phyloP scores from a whole-genome alignment of 2,329 filamentous ascomycete species.

The Colletotrichum cordylinicola region DNA sequence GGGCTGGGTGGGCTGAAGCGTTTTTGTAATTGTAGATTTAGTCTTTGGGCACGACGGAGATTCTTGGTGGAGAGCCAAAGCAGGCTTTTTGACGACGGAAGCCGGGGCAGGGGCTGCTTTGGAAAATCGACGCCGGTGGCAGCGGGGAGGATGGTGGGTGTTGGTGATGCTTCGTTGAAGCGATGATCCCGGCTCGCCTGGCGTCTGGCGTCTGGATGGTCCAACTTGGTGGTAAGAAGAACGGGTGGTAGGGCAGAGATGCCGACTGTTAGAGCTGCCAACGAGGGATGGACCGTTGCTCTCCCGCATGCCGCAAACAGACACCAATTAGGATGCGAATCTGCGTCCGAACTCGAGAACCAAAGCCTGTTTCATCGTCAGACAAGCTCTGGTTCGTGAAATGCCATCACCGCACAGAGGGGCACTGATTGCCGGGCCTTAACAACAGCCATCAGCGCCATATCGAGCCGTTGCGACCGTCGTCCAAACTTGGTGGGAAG shows the following conservation, averaged over 20 bases:
- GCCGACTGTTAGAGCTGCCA: slow-evolving; percentile 7
- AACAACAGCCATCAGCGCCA: slow-evolving; percentile 4
- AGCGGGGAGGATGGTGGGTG: slow-evolving; percentile 11
- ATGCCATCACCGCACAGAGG: not conserved
- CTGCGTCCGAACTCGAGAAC: not conserved
- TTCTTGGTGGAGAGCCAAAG: slow-evolving; percentile 7
- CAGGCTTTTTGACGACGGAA: slow-evolving; percentile 12
- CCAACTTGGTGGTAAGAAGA: not conserved
- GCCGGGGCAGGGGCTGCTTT: slow-evolving; percentile 7
- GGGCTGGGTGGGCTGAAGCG: slow-evolving; percentile 5
- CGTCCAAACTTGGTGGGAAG: not conserved
- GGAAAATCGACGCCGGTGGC: not conserved
- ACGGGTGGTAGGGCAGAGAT: slow-evolving; percentile 7
- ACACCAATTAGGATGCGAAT: slow-evolving; percentile 6
- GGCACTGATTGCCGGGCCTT: not conserved
- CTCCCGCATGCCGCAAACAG: not conserved
- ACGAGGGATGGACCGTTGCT: not conserved
- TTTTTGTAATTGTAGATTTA: slow-evolving; percentile 17
- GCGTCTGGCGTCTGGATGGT: not conserved
- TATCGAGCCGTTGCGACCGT: not conserved
- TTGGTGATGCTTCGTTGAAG: slow-evolving; percentile 11
- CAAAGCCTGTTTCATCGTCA: slow-evolving; percentile 20
- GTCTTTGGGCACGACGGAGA: not conserved
- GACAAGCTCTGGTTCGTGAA: not conserved
- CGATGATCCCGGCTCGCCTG: slow-evolving; percentile 16